These are phyloP conservation scores for Candida maris DNA, from an alignment of 805 yeast genomes.

Conservation along the genomic window DNA sequence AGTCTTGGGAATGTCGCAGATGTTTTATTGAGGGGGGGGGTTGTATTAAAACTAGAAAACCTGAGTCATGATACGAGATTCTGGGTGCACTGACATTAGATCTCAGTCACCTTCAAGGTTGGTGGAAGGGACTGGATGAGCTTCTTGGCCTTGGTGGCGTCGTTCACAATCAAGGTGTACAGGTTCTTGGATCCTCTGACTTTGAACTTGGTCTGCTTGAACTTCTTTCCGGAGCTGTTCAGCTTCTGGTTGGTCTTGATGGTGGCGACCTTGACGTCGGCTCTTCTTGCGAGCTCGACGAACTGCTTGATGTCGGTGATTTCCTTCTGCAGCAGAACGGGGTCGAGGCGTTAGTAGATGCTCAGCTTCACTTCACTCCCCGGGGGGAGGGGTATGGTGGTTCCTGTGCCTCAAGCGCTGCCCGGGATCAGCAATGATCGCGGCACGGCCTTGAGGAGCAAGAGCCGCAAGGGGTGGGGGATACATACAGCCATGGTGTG, in stretches of 20 bases:
- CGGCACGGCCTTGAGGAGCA: too few relatives aligned
- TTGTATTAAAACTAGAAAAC: too few relatives aligned
- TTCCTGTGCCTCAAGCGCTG: too few relatives aligned
- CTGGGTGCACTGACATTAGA: slow-evolving; percentile 18
- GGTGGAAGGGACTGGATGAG: slow-evolving; percentile 97
- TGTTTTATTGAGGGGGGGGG: too few relatives aligned
- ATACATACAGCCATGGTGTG: slow-evolving; percentile 29
- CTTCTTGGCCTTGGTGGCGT: slow-evolving; percentile 95
- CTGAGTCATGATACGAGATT: too few relatives aligned
- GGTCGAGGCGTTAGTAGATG: too few relatives aligned
- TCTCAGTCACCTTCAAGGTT: slow-evolving; percentile 62
- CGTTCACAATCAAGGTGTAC: slow-evolving; percentile 94
- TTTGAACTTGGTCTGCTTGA: slow-evolving; percentile 97
- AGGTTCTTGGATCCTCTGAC: slow-evolving; percentile 93
- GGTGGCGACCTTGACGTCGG: slow-evolving; percentile 89
- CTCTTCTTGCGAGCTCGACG: slow-evolving; percentile 94
- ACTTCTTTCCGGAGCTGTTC: slow-evolving; percentile 75
- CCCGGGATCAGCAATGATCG: too few relatives aligned
- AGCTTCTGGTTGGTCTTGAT: slow-evolving; percentile 89
- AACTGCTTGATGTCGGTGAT: slow-evolving; percentile 96
- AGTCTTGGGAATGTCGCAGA: too few relatives aligned
- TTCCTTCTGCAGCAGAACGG: slow-evolving; percentile 49
- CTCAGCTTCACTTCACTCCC: too few relatives aligned
- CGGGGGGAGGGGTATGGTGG: too few relatives aligned
- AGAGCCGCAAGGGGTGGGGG: too few relatives aligned